Conservation (phyloP, 768 basidiomycete species). For the Lentinula raphanica region DNA sequence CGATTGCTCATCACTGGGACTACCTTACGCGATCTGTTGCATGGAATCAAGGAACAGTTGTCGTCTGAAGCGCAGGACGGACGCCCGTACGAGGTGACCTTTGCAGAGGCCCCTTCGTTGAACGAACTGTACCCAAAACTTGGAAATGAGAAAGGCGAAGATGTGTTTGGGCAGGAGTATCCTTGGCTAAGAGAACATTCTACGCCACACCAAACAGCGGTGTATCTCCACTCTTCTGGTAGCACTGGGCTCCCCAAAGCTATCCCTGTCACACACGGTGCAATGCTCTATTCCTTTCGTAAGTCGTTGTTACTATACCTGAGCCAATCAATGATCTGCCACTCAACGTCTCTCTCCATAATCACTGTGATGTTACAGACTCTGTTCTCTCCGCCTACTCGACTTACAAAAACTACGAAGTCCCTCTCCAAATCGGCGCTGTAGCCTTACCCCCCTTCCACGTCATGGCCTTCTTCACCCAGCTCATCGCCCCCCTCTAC, state of each 20-base stretch:
- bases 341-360: not conserved
- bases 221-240: constrained; percentile 4
- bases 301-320: too few species aligned
- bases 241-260: constrained; percentile 14
- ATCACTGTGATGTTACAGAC: not conserved
- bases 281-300: constrained; percentile 12
- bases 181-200: constrained; percentile 2
- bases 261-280: constrained; percentile 14
- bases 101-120: constrained; percentile 28
- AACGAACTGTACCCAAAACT: constrained; percentile 26
- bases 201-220: constrained; percentile 5
- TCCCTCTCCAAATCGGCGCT: not conserved
- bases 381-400: not conserved
- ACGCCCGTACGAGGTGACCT: constrained; percentile 5
- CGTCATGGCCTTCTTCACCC: not conserved
- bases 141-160: constrained; percentile 14
- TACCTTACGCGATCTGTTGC: constrained; percentile 11
- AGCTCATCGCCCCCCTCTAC: not conserved
- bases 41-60: constrained; percentile 5
- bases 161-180: constrained; percentile 17
- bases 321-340: not conserved
- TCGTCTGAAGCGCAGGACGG: not conserved
- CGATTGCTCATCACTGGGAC: constrained; percentile 12
- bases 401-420: not conserved
- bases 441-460: constrained; percentile 3